Base-by-base conservation (phyloP, 345 rosid species). In the Salix dunnii region DNA sequence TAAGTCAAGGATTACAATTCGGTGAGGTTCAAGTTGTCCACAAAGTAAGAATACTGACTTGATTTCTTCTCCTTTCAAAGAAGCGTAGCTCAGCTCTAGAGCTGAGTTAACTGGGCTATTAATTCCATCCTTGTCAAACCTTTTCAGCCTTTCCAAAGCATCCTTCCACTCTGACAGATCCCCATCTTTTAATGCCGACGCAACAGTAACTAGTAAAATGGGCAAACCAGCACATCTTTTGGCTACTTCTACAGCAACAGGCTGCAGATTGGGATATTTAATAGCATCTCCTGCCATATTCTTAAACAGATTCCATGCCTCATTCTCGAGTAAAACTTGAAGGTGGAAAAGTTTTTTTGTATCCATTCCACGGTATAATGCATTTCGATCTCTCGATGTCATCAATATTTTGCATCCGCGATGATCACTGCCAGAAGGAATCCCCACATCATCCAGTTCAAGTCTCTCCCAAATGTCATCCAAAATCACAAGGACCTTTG, bases 221-320 rank as follows among this genome's bases (percentile, higher is more conserved):
- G 80, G 80, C 60, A 77, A 30, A 43, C 80, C 80, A 18, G 74
- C 80, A 61, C 80, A 77, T 17, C 64, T 61, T 2, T 16, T 61
- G 20, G 64, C 70, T 1, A 70, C 51, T 46, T 70, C 30, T 43
- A 28, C 11, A 7, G 70, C 80, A 27, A 53, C 38, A 2, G 2
- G 1, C 23, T 58, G 13, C 18, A 70, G 6, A 7, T 60, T 4
- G 11, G 62, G 61, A n/a, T n/a, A 1, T 42, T 61, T 16, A 0
- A n/a, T 3, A 14, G 2, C 33, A 33, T 21, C 60, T 3, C 73
- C 79, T 2, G 8, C 67, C 40, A 5, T 76, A 23, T 21, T 76
- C 38, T 62, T 13, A 31, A 69, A 76, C 28, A 69, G 18, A 13
- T 70, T 27, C 79, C 74, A 42, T 18, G 79, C 67, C 16, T 76